A percentile compares a stretch with the other conserved stretches of the same genome.
phyloP scores from a whole-genome alignment of 108 stramenopile species.

The Cyclotella atomus region DNA sequence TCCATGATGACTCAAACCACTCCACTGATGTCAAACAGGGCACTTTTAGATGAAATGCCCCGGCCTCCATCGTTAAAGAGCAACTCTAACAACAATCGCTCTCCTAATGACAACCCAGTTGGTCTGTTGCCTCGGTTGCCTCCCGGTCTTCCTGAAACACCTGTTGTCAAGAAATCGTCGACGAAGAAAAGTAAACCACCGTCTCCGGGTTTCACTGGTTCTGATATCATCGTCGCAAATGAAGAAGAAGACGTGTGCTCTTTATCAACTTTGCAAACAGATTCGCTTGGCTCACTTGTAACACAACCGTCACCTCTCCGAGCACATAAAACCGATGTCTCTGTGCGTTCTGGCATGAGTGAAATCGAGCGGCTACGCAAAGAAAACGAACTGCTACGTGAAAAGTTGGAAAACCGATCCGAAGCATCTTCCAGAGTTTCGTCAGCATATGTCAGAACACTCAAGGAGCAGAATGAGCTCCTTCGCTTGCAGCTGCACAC shows the following conservation, averaged over 20 bases:
- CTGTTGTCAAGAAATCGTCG: neutral
- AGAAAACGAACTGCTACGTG: constrained; percentile 35
- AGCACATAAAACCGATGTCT: neutral
- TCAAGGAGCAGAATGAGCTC: constrained; percentile 23
- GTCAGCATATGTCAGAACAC: constrained; percentile 11
- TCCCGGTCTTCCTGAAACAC: neutral
- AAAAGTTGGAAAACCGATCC: constrained; percentile 27
- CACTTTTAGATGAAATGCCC: neutral
- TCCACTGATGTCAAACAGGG: constrained; percentile 10
- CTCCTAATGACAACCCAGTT: too few relatives aligned
- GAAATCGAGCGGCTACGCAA: constrained; percentile 43
- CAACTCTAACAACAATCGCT: neutral
- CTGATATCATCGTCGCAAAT: neutral
- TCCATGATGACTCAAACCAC: constrained; percentile 21
- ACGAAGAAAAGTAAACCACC: neutral
- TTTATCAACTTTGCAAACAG: constrained; percentile 8
- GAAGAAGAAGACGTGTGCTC: constrained; percentile 23
- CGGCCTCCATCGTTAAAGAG: neutral
- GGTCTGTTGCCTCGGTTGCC: neutral
- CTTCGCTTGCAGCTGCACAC: neutral
- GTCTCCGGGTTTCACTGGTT: constrained; percentile 6
- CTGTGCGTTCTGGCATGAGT: constrained; percentile 21
- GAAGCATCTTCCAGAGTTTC: constrained; percentile 17
- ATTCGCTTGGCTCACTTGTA: constrained; percentile 42
- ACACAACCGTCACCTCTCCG: constrained; percentile 8